Base-by-base conservation (phyloP, 139 green algal species). In the Chloropicon primus region DNA sequence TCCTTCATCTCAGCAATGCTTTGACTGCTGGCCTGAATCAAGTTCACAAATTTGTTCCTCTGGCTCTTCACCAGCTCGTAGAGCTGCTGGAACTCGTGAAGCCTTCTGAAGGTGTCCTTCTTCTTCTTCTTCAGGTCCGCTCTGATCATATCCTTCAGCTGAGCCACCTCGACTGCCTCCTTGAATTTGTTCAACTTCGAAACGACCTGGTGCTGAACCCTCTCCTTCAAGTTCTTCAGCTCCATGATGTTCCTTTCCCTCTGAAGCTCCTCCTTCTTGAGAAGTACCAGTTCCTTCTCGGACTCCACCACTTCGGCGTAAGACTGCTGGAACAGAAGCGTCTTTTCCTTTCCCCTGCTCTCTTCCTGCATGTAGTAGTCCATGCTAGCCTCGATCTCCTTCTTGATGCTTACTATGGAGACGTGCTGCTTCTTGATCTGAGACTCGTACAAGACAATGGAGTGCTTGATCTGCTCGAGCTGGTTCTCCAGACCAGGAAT, bases 31-130 rank as follows among this genome's bases (percentile, higher is more conserved):
- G 88, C 84, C 81, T 87, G 82, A 26, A 91, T 90, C 71, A 93
- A 83, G 79, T 87, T 90, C 24, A 92, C 87, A 78, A 88, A 93
- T 83, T 91, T 92, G 84, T 93, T 93, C 24, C 89, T 84, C 87
- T 95, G 90, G 78, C 91, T 92, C 82, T 90, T 91, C 22, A 95
- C 90, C 77, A 93, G 80, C 75, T 93, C 83, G 81, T 92, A 93
- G 54, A 94, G 87, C 80, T 91, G 88, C 76, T 90, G 78, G 80
- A 90, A 92, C 78, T 93, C 90, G 1, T 81, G 76, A 28, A 89
- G 84, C 71, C 71, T 28, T 17, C 41, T 62, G 41, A 62, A 62
- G 41, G 41, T 62, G 41, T 62, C 41, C 41, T 62, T 62, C 41
- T 62, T 62, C 41, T 62, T 62, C 41, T 62, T 62, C 41, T 62